Conservation (phyloP, 2,329 filamentous ascomycete genomes). For the Fusarium albosuccineum region DNA sequence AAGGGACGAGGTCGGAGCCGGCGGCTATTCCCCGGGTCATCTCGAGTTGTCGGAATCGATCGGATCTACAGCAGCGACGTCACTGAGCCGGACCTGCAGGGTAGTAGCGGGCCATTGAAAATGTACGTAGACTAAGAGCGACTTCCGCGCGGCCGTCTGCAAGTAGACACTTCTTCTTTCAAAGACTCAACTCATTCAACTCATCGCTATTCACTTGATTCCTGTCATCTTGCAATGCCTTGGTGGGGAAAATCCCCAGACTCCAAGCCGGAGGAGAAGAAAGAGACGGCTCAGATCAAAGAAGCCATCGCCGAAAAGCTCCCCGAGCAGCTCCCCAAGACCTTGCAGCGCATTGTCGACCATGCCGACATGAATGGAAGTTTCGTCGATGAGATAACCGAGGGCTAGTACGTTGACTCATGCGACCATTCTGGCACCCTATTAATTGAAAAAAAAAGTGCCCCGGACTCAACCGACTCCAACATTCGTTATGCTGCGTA, state of each 20-base stretch:
- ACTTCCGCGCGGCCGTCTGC: conserved; percentile 20
- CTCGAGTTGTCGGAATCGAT: conserved; percentile 38
- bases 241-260: conserved; percentile 60
- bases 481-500: conserved; percentile 94
- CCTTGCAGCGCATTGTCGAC: conserved; percentile 70
- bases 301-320: conserved; percentile 62
- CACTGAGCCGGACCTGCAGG: conserved; percentile 23
- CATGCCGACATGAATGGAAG: conserved; percentile 74
- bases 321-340: conserved; percentile 66
- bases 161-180: conserved; percentile 2
- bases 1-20: conserved; percentile 22
- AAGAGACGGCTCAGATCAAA: conserved; percentile 38
- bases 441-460: conserved; percentile 44
- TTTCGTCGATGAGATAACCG: conserved; percentile 81
- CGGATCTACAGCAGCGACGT: conserved; percentile 44
- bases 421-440: conserved; percentile 13
- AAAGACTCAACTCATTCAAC: too few species aligned
- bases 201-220: not conserved
- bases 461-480: conserved; percentile 83
- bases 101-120: conserved; percentile 35
- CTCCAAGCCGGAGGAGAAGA: conserved; percentile 49
- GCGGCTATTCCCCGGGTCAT: conserved; percentile 49
- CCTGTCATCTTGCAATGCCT: conserved; percentile 45
- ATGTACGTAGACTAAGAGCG: conserved; percentile 17
- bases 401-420: conserved; percentile 76